A percentile compares a stretch with the other conserved stretches of the same genome.
Conservation (phyloP, 495 filamentous ascomycete genomes). For the Neurospora tetrasperma region DNA sequence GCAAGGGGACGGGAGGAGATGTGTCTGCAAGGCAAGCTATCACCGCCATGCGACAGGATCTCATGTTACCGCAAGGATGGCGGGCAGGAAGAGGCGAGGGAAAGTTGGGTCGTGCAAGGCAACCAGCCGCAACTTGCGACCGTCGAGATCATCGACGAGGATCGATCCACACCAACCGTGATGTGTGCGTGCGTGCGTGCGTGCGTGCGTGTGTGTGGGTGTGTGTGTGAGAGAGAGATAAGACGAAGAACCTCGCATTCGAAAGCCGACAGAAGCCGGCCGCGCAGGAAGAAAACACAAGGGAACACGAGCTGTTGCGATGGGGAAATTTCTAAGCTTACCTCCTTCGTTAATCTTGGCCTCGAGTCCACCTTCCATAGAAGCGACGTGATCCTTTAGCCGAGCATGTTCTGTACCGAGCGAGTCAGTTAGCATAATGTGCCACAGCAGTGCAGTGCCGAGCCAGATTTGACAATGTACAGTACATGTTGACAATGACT, state of each 20-base stretch:
- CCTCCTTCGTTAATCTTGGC: constrained; percentile 89
- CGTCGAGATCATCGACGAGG: not conserved
- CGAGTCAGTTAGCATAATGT: constrained; percentile 13
- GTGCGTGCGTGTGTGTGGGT: not conserved
- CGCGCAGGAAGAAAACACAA: constrained; percentile 9
- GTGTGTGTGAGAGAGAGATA: not conserved
- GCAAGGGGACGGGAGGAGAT: not conserved
- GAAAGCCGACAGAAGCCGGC: constrained; percentile 30
- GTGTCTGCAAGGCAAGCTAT: not conserved
- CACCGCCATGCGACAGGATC: not conserved
- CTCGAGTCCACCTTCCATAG: constrained; percentile 85
- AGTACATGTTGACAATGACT: constrained; percentile 9
- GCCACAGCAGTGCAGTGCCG: constrained; percentile 5
- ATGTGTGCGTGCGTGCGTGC: not conserved
- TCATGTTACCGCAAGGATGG: not conserved
- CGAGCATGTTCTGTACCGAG: constrained; percentile 69
- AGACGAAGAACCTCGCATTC: not conserved
- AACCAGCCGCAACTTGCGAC: constrained; percentile 1
- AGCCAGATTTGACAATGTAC: not conserved
- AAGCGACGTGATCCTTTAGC: constrained; percentile 79
- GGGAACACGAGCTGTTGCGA: constrained; percentile 2
- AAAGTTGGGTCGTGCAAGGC: constrained; percentile 5
- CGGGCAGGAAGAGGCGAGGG: not conserved
- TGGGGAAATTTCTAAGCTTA: constrained; percentile 34
- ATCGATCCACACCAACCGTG: not conserved